Evolutionary conservation across 306 rosid species (phyloP).

Genomic region (Lathyrus oleraceus): DNA sequence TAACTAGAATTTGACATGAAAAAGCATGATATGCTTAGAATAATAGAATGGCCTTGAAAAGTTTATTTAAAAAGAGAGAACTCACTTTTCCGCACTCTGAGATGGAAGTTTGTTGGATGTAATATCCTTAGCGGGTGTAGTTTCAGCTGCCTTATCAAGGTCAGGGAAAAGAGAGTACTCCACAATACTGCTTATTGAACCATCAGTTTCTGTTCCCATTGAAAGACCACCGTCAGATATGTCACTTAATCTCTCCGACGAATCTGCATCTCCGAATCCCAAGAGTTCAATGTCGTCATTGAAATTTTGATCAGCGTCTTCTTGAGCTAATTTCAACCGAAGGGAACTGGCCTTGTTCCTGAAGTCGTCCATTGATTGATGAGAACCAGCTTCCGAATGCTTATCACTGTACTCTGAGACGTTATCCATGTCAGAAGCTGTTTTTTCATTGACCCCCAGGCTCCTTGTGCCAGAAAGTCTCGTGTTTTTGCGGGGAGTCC

Average conservation of each 20-base stretch:
- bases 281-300: slow-evolving; percentile 83
- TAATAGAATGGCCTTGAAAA: slow-evolving; percentile 1
- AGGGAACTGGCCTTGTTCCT: slow-evolving; percentile 54
- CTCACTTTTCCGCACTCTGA: slow-evolving; percentile 57
- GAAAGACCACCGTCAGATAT: slow-evolving; percentile 98
- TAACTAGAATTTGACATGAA: slow-evolving; percentile 13
- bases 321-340: slow-evolving; percentile 42
- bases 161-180: slow-evolving; percentile 96
- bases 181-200: slow-evolving; percentile 83
- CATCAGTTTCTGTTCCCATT: slow-evolving; percentile 99
- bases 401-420: slow-evolving; percentile 75
- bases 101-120: slow-evolving; percentile 33
- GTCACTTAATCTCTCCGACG: slow-evolving; percentile 95
- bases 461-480: slow-evolving; percentile 50
- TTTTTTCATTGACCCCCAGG: slow-evolving; percentile 44
- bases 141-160: slow-evolving; percentile 54
- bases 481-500: slow-evolving; percentile 49
- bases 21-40: slow-evolving; percentile 8
- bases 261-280: slow-evolving; percentile 86
- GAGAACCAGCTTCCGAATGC: slow-evolving; percentile 84
- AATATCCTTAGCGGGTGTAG: slow-evolving; percentile 38
- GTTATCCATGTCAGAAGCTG: slow-evolving; percentile 68
- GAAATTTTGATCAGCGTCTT: slow-evolving; percentile 45
- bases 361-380: slow-evolving; percentile 67
- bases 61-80: slow-evolving; percentile 9